phyloP scores from a whole-genome alignment of 1,284 basidiomycete species.

The Golubevia pallescens region DNA sequence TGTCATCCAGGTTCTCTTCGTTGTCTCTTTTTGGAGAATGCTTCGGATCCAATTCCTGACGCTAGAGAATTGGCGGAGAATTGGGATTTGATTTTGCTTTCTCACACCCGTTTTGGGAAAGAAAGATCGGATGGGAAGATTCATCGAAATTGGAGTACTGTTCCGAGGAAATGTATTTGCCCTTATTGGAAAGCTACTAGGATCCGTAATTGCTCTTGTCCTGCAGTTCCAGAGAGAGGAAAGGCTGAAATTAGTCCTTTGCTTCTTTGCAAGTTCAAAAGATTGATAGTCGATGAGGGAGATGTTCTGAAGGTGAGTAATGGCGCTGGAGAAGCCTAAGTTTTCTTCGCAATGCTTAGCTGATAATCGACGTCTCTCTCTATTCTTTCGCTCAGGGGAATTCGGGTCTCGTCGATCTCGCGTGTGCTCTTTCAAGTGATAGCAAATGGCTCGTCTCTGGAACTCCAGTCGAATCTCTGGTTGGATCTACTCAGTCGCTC shows the following conservation, averaged over 20 bases:
- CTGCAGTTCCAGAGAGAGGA: background rate
- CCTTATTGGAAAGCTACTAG: constrained; percentile 5
- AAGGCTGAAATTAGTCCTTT: constrained; percentile 14
- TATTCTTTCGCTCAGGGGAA: constrained; percentile 8
- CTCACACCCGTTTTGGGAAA: constrained; percentile 20
- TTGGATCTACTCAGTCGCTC: constrained; percentile 6
- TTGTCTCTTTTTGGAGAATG: constrained; percentile 10
- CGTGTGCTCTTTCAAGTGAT: constrained; percentile 17
- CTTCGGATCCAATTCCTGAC: constrained; percentile 9
- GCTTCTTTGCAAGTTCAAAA: constrained; percentile 18
- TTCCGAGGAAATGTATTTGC: constrained; percentile 7
- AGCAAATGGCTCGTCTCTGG: constrained; percentile 28
- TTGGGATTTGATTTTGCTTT: constrained; percentile 24
- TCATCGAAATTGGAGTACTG: constrained; percentile 6
- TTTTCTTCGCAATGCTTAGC: background rate
- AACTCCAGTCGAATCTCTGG: constrained; percentile 19
- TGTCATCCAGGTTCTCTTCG: constrained; percentile 11
- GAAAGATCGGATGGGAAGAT: constrained; percentile 16
- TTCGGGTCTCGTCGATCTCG: constrained; percentile 20
- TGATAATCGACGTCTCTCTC: background rate
- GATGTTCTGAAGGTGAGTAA: constrained; percentile 10
- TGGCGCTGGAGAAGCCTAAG: background rate
- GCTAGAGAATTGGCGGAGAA: constrained; percentile 12
- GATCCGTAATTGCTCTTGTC: constrained; percentile 6
- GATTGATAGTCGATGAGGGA: constrained; percentile 29